Evolutionary conservation across 2,329 filamentous ascomycete genomes (phyloP).

Genomic region (Dactylellina haptotyla): DNA sequence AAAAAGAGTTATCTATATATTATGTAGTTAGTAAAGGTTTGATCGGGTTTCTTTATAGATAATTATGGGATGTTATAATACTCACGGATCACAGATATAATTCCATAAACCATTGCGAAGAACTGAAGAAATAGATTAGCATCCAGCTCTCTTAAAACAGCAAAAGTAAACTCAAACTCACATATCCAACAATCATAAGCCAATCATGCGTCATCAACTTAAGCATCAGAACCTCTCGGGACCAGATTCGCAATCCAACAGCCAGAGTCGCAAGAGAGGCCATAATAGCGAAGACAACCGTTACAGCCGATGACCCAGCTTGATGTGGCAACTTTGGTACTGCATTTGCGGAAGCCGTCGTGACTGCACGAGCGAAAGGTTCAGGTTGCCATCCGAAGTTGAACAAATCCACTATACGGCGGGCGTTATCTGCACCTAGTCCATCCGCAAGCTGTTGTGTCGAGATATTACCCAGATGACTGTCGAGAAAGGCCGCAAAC

Average conservation of each 20-base stretch:
- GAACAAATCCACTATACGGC: conserved; percentile 16
- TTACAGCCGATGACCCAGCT: conserved; percentile 5
- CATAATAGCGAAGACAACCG: conserved; percentile 23
- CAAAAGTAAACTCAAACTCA: not conserved
- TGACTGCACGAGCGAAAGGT: conserved; percentile 9
- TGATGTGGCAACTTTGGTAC: conserved; percentile 7
- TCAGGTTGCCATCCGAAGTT: conserved; percentile 14
- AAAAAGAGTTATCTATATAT: conserved; percentile 19
- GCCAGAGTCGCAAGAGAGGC: conserved; percentile 20
- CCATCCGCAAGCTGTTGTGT: not conserved
- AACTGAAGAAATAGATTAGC: conserved; percentile 10
- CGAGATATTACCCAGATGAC: conserved; percentile 13
- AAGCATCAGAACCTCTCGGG: conserved; percentile 33
- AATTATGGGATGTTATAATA: not conserved
- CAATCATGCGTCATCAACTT: conserved; percentile 43
- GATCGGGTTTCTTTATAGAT: no score
- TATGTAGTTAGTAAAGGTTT: conserved; percentile 9
- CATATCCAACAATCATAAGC: conserved; percentile 49
- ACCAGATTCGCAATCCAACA: conserved; percentile 32
- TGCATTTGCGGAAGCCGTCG: conserved; percentile 12
- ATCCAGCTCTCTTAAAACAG: not conserved
- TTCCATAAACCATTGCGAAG: conserved; percentile 25
- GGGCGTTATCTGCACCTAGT: conserved; percentile 17
- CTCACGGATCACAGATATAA: conserved; percentile 40
- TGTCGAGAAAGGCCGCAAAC: conserved; percentile 12